phyloP scores from a whole-genome alignment of 2,329 filamentous ascomycete species.

The Triangularia verruculosa region DNA sequence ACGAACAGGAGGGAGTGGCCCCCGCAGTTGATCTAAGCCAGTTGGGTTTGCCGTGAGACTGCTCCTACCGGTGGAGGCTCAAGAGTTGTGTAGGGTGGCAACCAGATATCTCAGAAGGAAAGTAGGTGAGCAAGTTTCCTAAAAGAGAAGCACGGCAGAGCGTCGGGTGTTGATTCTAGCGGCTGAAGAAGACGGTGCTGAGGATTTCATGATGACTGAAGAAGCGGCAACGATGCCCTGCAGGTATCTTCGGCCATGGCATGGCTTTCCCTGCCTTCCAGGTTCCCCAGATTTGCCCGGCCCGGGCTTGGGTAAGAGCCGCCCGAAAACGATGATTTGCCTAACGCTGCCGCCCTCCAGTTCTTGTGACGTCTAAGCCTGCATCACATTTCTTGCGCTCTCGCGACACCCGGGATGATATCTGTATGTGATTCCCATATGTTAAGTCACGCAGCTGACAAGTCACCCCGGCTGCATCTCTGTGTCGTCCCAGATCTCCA shows the following conservation, averaged over 20 bases:
- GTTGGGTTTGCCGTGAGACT: not conserved
- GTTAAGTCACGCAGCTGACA: not conserved
- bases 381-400: not conserved
- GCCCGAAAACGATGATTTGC: not conserved
- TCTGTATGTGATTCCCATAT: not conserved
- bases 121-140: not conserved
- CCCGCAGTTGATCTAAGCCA: not conserved
- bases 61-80: not conserved
- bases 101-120: not conserved
- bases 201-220: not conserved
- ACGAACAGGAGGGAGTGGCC: not conserved
- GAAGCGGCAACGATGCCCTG: not conserved
- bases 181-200: not conserved
- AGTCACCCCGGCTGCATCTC: not conserved
- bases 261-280: not conserved
- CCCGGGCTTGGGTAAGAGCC: not conserved
- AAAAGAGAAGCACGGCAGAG: not conserved
- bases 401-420: not conserved
- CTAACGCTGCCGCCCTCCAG: not conserved
- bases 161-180: not conserved
- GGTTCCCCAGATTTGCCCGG: not conserved
- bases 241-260: not conserved
- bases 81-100: not conserved
- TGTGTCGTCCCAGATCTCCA: not conserved
- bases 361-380: not conserved